Percentiles rank a stretch among this genome's conserved stretches.
phyloP scores from a whole-genome alignment of 2,329 filamentous ascomycete genomes.

The Hypoxylon sp. region DNA sequence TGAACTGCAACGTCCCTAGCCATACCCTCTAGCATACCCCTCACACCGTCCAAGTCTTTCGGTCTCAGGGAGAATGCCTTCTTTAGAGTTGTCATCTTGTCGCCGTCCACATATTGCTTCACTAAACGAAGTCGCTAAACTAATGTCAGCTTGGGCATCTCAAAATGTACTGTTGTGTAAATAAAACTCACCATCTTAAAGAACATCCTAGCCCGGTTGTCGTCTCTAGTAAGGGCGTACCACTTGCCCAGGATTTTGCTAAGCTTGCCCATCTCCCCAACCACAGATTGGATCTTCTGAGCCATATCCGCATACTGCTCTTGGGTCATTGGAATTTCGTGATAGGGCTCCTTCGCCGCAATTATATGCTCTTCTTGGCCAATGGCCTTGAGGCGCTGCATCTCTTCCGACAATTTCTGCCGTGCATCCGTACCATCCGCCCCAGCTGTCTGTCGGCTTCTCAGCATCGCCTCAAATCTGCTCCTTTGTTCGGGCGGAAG shows the following conservation, averaged over 20 bases:
- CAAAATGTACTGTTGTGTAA: neutral
- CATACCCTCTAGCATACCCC: constrained; percentile 65
- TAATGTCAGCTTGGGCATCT: constrained; percentile 52
- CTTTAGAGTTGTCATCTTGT: constrained; percentile 61
- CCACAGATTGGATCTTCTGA: constrained; percentile 59
- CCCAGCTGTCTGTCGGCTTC: constrained; percentile 44
- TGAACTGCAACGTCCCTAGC: constrained; percentile 59
- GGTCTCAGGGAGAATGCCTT: constrained; percentile 65
- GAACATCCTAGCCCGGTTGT: constrained; percentile 64
- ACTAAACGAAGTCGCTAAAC: constrained; percentile 65
- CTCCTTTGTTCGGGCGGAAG: constrained; percentile 61
- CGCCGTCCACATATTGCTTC: constrained; percentile 66
- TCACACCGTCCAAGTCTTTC: constrained; percentile 64
- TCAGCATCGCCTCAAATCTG: constrained; percentile 58
- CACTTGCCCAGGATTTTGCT: constrained; percentile 61
- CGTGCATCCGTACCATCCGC: constrained; percentile 6
- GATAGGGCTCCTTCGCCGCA: constrained; percentile 57
- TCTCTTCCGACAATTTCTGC: constrained; percentile 56
- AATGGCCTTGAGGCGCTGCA: constrained; percentile 51
- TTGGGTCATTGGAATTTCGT: constrained; percentile 62
- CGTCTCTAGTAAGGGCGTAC: constrained; percentile 64
- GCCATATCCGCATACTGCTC: constrained; percentile 61
- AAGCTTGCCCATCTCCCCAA: constrained; percentile 60
- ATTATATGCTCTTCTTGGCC: constrained; percentile 53
- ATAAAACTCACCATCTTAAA: constrained; percentile 64